These are phyloP conservation scores for Helminthosporium solani DNA, from an alignment of 2,329 filamentous ascomycete genomes.

Conservation along the genomic window DNA sequence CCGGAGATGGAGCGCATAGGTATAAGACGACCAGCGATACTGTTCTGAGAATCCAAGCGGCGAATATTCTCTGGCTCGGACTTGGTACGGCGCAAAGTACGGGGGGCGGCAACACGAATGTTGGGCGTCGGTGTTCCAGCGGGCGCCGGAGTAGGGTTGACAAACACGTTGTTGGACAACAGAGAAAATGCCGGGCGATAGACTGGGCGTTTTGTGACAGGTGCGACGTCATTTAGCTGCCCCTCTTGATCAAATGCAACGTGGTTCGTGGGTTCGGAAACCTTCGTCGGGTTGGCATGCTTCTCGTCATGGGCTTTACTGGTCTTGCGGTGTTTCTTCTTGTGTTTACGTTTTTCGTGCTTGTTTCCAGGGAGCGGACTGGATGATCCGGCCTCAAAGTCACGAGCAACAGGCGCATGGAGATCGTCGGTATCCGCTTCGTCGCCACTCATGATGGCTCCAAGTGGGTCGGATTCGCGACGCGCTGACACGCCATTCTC, in stretches of 20 bases:
- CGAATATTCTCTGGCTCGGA: slow-evolving; percentile 42
- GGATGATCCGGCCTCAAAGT: slow-evolving; percentile 49
- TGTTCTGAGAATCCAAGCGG: slow-evolving; percentile 20
- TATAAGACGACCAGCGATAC: slow-evolving; percentile 19
- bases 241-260: slow-evolving; percentile 46
- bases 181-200: slow-evolving; percentile 64
- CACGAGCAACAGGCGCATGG: slow-evolving; percentile 46
- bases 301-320: slow-evolving; percentile 25
- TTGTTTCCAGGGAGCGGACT: slow-evolving; percentile 38
- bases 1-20: slow-evolving; percentile 14
- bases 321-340: slow-evolving; percentile 46
- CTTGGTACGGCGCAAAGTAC: slow-evolving; percentile 34
- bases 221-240: slow-evolving; percentile 22
- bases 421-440: slow-evolving; percentile 55
- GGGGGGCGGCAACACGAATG: slow-evolving; percentile 34
- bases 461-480: slow-evolving; percentile 30
- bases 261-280: slow-evolving; percentile 19
- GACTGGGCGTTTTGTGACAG: slow-evolving; percentile 55
- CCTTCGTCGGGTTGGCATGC: neutral
- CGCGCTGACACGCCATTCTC: slow-evolving; percentile 2
- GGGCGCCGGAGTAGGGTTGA: slow-evolving; percentile 42
- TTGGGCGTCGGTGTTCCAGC: slow-evolving; percentile 30
- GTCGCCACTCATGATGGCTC: slow-evolving; percentile 52
- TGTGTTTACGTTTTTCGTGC: slow-evolving; percentile 42
- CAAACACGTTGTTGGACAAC: slow-evolving; percentile 71